phyloP scores from a whole-genome alignment of 768 basidiomycete genomes.

The Boletus reticulatus region DNA sequence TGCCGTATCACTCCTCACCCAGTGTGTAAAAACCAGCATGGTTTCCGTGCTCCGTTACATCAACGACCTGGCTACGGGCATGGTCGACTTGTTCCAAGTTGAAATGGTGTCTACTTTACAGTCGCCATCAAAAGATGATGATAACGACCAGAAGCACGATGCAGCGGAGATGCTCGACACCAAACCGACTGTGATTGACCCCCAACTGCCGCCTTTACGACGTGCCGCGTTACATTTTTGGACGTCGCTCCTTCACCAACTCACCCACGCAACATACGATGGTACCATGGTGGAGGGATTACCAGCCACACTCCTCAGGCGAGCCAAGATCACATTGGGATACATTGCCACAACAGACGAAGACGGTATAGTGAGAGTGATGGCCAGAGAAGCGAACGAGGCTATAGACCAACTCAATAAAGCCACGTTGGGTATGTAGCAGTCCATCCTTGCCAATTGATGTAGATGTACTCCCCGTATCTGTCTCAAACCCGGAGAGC shows the following conservation, averaged over 20 bases:
- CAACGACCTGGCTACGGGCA: constrained; percentile 58
- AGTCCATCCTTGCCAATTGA: not conserved
- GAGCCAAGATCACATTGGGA: constrained; percentile 57
- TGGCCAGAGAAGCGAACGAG: constrained; percentile 72
- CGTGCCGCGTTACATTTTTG: constrained; percentile 88
- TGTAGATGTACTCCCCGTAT: constrained; percentile 67
- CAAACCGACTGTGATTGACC: constrained; percentile 52
- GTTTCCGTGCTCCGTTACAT: constrained; percentile 63
- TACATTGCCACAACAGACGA: constrained; percentile 73
- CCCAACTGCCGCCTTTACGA: constrained; percentile 77
- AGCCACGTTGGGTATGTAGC: constrained; percentile 37
- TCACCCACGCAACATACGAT: constrained; percentile 51
- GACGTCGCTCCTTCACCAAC: constrained; percentile 61
- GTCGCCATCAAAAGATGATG: constrained; percentile 16
- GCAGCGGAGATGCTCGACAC: constrained; percentile 41
- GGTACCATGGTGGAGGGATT: constrained; percentile 9
- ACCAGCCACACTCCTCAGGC: constrained; percentile 38
- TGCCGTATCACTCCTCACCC: constrained; percentile 67
- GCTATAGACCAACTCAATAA: constrained; percentile 48
- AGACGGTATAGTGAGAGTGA: constrained; percentile 67
- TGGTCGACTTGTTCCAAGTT: constrained; percentile 75
- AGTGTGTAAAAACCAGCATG: constrained; percentile 63
- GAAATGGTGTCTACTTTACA: constrained; percentile 42
- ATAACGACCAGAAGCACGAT: constrained; percentile 11
- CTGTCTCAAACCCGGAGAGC: constrained; percentile 79